phyloP scores from a whole-genome alignment of 2,329 filamentous ascomycete genomes.

The Trichoderma sp. region DNA sequence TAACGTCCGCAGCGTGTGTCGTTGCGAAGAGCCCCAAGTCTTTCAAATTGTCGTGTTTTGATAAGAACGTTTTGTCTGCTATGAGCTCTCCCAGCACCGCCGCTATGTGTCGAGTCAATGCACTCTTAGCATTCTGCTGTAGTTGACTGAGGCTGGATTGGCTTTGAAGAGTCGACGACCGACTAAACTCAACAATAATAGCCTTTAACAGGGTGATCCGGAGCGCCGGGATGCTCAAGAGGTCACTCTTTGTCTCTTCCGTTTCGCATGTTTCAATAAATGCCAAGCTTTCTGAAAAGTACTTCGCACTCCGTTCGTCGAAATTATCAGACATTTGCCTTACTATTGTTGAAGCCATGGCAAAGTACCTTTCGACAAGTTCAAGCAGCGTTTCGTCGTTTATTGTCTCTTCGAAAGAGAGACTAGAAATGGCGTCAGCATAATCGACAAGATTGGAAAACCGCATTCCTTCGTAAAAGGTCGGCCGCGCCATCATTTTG shows the following conservation, averaged over 20 bases:
- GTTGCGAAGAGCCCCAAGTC: conserved; percentile 35
- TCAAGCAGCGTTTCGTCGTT: conserved; percentile 32
- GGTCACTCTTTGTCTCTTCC: neutral
- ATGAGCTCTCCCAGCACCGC: conserved; percentile 30
- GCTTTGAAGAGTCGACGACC: conserved; percentile 29
- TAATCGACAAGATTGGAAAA: conserved; percentile 39
- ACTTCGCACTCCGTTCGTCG: conserved; percentile 43
- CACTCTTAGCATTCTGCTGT: conserved; percentile 27
- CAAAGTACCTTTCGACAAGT: conserved; percentile 34
- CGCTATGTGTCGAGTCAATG: conserved; percentile 31
- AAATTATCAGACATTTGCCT: conserved; percentile 46
- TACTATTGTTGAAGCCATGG: conserved; percentile 34
- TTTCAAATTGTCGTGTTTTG: conserved; percentile 24
- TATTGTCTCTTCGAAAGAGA: conserved; percentile 28
- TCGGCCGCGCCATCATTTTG: conserved; percentile 51
- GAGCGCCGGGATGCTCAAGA: conserved; percentile 29
- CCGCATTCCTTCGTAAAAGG: conserved; percentile 48
- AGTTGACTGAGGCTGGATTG: conserved; percentile 29
- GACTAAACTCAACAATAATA: conserved; percentile 31
- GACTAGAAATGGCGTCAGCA: conserved; percentile 34
- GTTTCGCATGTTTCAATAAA: conserved; percentile 30
- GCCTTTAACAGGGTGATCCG: conserved; percentile 39
- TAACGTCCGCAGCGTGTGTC: conserved; percentile 32
- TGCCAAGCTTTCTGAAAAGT: conserved; percentile 34
- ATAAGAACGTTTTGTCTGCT: conserved; percentile 33